Base-by-base conservation (phyloP, 352 stramenopile species). In the Plasmopara muralis region DNA sequence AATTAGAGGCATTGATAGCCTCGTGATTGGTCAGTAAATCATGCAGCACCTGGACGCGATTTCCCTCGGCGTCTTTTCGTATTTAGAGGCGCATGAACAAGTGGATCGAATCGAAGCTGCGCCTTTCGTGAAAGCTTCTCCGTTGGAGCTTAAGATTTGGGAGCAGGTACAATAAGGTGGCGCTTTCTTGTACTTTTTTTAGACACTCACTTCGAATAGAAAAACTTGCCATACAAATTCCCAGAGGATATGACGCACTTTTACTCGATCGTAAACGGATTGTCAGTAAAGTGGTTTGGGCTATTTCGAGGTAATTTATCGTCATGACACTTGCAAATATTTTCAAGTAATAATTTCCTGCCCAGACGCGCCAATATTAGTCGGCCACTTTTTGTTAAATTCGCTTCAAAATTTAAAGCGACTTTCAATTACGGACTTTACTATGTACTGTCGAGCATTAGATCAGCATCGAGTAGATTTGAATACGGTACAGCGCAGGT, bases 211-310 rank as follows among this genome's bases (percentile, higher is more conserved):
- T 10, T 35, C 6, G 3, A 31, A 31, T 37, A 88, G 65, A 85
- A 85, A 60, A 77, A 91, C 43, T 65, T 66, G 13, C 74, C 78
- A 0, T 68, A 62, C 43, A 25, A 62, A 7, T 58, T 91, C 31
- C 81, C 81, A 16, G 62, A 81, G 7, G 77, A 89, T 53, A 60
- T 91, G 48, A 80, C 72, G 55, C 74, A 66, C 18, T 91, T 89
- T 52, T 86, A 83, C 41, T 72, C 53, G 7, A 67, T 83, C 55
- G 67, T 72, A 18, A 91, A 91, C 43, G 81, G 81, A 7, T 41
- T 91, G 15, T 79, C 72, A 0, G 58, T 87, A 45, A 88, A 87
- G 54, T 91, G 81, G 81, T 87, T 82, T 51, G 70, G 63, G 2
- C 49, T 51, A 29, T 78, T 89, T 50, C 64, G 62, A 30, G 70